Evolutionary conservation across 2,329 filamentous ascomycete species (phyloP).

Genomic region (Fusarium caatingaense): DNA sequence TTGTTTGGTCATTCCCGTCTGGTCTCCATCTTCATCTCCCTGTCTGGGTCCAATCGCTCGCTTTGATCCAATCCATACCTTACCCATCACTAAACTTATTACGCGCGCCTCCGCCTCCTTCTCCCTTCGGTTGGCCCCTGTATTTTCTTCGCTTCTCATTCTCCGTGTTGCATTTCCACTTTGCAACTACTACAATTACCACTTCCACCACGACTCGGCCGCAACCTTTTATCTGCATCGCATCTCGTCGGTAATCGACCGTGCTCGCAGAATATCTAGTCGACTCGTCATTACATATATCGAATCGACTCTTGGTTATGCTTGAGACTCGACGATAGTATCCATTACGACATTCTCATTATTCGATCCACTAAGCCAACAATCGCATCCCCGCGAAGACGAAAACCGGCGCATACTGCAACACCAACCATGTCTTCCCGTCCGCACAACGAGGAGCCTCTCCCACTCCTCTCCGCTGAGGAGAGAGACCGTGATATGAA

Average conservation of each 20-base stretch:
- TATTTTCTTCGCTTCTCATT: constrained; percentile 41
- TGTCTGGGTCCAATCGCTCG: constrained; percentile 37
- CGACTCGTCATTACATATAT: constrained; percentile 10
- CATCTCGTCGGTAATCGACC: constrained; percentile 29
- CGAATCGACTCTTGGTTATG: constrained; percentile 20
- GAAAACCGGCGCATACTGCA: constrained; percentile 29
- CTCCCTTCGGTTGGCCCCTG: constrained; percentile 34
- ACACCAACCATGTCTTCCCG: constrained; percentile 49
- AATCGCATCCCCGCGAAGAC: constrained; percentile 19
- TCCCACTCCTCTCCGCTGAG: constrained; percentile 48
- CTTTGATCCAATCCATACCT: constrained; percentile 22
- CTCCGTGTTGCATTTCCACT: constrained; percentile 38
- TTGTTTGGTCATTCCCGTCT: constrained; percentile 13
- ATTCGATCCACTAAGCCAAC: background rate
- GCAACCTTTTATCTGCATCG: constrained; percentile 19
- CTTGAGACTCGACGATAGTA: constrained; percentile 18
- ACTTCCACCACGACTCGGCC: constrained; percentile 22
- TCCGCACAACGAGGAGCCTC: constrained; percentile 48
- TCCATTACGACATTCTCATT: constrained; percentile 2
- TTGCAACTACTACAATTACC: constrained; percentile 34
- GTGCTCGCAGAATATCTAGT: constrained; percentile 19
- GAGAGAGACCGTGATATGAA: constrained; percentile 49
- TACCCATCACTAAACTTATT: constrained; percentile 22
- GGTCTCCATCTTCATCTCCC: constrained; percentile 32
- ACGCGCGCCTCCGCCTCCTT: constrained; percentile 31